Conservation (phyloP, 129 eudicot species). For the Saposhnikovia divaricata region DNA sequence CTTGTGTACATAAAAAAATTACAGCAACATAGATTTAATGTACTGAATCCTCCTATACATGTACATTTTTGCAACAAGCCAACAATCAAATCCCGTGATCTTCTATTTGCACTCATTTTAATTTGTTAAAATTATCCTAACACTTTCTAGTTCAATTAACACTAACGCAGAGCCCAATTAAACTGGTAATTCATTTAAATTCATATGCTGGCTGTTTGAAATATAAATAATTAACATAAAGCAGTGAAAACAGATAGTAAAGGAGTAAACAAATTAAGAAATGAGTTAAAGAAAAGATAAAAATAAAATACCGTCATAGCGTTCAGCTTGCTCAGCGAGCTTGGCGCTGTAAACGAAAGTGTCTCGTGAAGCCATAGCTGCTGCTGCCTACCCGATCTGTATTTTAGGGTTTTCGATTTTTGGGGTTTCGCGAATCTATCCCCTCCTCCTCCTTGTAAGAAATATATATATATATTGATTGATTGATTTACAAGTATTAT, state of each 20-base stretch:
- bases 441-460: background rate
- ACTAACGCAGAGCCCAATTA: background rate
- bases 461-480: background rate
- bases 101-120: background rate
- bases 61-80: background rate
- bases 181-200: background rate
- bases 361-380: constrained; percentile 32
- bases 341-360: constrained; percentile 31
- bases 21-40: background rate
- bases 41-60: background rate
- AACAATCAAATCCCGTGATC: background rate
- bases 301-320: constrained; percentile 27
- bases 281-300: background rate
- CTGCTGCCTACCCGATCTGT: background rate
- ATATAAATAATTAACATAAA: no score
- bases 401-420: constrained; percentile 13
- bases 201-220: no score
- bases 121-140: background rate
- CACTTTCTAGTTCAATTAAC: background rate
- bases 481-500: no score
- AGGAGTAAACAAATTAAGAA: background rate
- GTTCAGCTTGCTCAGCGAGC: constrained; percentile 40
- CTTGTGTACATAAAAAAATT: background rate
- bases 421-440: constrained; percentile 4
- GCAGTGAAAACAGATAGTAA: background rate